Base-by-base conservation (phyloP, 192 early-diverging fungal genomes). In the Chytriomyces confervae region DNA sequence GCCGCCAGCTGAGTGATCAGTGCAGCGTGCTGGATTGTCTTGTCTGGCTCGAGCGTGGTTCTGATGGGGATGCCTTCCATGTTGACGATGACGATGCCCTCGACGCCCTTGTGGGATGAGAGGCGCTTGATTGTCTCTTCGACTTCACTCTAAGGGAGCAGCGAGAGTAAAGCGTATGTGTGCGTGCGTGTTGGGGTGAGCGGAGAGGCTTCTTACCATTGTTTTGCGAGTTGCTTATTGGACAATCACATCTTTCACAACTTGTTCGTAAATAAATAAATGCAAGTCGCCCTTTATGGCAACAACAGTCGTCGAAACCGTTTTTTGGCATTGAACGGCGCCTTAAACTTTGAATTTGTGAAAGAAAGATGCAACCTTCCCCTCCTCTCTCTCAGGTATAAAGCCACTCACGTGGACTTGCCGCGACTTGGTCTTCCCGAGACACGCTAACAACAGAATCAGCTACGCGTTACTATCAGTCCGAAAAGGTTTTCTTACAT, bases 81-180 rank as follows among this genome's bases (percentile, higher is more conserved):
- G 79, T 97, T 97, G 46, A 97, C 86, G 61, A 97, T 94, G 7
- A 97, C 93, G 67, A 98, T 76, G 44, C 74, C 74, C 27, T 97
- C 91, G 24, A 98, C 96, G 77, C 95, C 93, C 88, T 95, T 95
- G 80, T 95, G 93, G 6, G 90, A 81, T 46, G 91, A 91, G 57
- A 98, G 84, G 3, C 97, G 92, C 77, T 91, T 94, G 77, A 98
- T 91, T 27, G 95, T 96, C 79, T 98, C 97, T 83, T 98, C 97
- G 48, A 98, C 91, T 80, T 96, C 94, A 71, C 87, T 83, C 87
- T 88, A 36, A 36, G 36, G 4, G 36, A 36, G 36, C 36, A 36
- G 3, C 36, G 36, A 36, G 36, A 36, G 36, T 36, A 4, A 27
- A 36, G 36, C 36, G 36, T 36, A 4, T 36, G 36, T 36, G 36